Conservation (phyloP, 2,329 filamentous ascomycete species). For the Fusarium newnesense region DNA sequence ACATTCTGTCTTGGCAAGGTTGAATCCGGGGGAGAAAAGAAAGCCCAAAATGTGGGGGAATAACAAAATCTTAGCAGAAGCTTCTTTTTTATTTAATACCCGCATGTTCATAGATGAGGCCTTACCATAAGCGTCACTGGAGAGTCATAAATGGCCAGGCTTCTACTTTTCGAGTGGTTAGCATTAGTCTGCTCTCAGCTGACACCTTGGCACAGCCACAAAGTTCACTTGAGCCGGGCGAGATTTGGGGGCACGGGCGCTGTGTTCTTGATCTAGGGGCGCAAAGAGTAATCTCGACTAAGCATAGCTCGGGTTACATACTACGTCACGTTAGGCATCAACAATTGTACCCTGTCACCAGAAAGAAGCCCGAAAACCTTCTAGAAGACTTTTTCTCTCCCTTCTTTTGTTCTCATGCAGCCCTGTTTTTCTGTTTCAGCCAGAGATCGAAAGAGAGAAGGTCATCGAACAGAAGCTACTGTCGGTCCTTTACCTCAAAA, state of each 20-base stretch:
- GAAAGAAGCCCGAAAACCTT: not conserved
- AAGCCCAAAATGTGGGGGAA: slow-evolving; percentile 1
- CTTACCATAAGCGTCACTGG: not conserved
- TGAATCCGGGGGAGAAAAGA: not conserved
- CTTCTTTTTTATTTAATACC: slow-evolving; percentile 9
- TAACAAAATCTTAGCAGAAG: not conserved
- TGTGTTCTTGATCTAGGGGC: not conserved
- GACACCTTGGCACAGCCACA: slow-evolving; percentile 21
- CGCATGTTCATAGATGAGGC: not conserved
- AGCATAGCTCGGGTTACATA: not conserved
- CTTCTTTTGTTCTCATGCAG: not conserved
- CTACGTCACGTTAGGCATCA: slow-evolving; percentile 20
- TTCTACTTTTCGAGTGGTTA: slow-evolving; percentile 13
- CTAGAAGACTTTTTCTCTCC: slow-evolving; percentile 2
- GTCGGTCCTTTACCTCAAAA: slow-evolving; percentile 2
- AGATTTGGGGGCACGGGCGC: not conserved
- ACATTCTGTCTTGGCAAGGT: slow-evolving; percentile 15
- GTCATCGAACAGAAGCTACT: not conserved
- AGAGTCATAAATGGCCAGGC: not conserved
- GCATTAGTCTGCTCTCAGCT: slow-evolving; percentile 5
- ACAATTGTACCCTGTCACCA: not conserved
- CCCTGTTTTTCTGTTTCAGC: not conserved
- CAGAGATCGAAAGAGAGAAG: not conserved
- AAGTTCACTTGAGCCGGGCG: slow-evolving; percentile 7
- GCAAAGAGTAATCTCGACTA: not conserved